Evolutionary conservation across 352 stramenopile species (phyloP).

Genomic region (Bremia lactucae): DNA sequence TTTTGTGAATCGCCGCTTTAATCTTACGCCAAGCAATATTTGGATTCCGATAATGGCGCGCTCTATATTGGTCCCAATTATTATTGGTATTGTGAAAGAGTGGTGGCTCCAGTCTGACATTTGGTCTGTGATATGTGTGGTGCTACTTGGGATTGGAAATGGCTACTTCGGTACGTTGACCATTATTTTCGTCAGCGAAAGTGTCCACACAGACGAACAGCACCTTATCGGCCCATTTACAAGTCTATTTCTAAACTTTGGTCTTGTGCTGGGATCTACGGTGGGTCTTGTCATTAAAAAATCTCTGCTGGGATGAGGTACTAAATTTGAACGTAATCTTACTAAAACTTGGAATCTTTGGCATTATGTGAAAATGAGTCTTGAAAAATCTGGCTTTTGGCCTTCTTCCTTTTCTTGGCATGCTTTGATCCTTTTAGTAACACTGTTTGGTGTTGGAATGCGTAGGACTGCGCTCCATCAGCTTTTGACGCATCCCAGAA

Average conservation of each 20-base stretch:
- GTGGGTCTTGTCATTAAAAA: slow-evolving; percentile 53
- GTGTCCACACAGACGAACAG: slow-evolving; percentile 55
- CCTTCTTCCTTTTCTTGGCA: slow-evolving; percentile 19
- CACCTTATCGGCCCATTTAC: slow-evolving; percentile 70
- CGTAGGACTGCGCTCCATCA: slow-evolving; percentile 13
- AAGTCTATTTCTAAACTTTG: slow-evolving; percentile 79
- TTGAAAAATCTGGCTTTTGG: slow-evolving; percentile 15
- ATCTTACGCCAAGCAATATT: slow-evolving; percentile 48
- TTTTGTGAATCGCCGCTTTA: slow-evolving; percentile 53
- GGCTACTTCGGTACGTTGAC: slow-evolving; percentile 68
- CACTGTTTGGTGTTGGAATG: slow-evolving; percentile 30
- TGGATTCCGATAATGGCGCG: slow-evolving; percentile 51
- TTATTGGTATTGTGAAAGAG: slow-evolving; percentile 61
- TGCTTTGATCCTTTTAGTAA: slow-evolving; percentile 26
- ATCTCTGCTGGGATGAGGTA: slow-evolving; percentile 31
- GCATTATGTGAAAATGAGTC: too few species aligned
- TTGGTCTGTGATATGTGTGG: slow-evolving; percentile 62
- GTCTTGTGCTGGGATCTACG: slow-evolving; percentile 67
- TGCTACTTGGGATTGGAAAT: slow-evolving; percentile 64
- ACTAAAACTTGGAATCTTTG: too few species aligned
- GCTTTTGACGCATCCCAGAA: slow-evolving; percentile 40
- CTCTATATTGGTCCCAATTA: slow-evolving; percentile 52
- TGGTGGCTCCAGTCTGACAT: slow-evolving; percentile 57
- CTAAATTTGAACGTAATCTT: too few species aligned
- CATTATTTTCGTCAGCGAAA: slow-evolving; percentile 80